A percentile compares a stretch with the other conserved stretches of the same genome.
Evolutionary conservation across 371 early-diverging fungal species (phyloP).

Genomic region (Circinella minor): DNA sequence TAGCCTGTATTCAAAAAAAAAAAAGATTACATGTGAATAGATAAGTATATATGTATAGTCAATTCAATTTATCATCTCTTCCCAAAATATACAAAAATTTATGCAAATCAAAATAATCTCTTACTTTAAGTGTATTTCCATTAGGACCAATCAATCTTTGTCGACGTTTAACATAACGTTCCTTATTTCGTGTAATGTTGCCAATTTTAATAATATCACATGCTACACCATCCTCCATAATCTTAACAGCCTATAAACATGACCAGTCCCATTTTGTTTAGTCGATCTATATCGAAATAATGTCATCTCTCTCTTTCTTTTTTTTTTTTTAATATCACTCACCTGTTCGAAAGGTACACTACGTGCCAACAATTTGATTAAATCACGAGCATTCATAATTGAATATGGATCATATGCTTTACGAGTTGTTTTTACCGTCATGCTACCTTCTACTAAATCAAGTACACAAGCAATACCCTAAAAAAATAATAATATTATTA

Average conservation of each 20-base stretch:
- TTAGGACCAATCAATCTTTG: slow-evolving; percentile 98
- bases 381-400: slow-evolving; percentile 95
- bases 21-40: background rate
- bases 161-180: slow-evolving; percentile 97
- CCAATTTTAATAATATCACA: slow-evolving; percentile 99
- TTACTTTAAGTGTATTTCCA: slow-evolving; percentile 93
- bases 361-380: slow-evolving; percentile 95
- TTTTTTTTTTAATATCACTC: slow-evolving; percentile 15
- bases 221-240: slow-evolving; percentile 94
- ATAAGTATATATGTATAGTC: too few species aligned
- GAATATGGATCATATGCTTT: slow-evolving; percentile 98
- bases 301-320: too few species aligned
- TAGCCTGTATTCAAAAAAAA: slow-evolving; percentile 66
- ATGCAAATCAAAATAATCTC: background rate
- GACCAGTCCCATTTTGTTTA: too few species aligned
- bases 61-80: background rate
- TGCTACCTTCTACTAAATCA: slow-evolving; percentile 95
- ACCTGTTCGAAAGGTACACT: slow-evolving; percentile 96
- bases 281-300: too few species aligned
- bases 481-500: too few species aligned
- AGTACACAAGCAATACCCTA: slow-evolving; percentile 93
- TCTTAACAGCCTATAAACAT: slow-evolving; percentile 70
- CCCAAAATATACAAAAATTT: too few species aligned
- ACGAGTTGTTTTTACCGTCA: slow-evolving; percentile 98
- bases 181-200: slow-evolving; percentile 93